These are phyloP conservation scores for Rubus idaeus DNA, from an alignment of 306 rosid species.

Conservation along the genomic window DNA sequence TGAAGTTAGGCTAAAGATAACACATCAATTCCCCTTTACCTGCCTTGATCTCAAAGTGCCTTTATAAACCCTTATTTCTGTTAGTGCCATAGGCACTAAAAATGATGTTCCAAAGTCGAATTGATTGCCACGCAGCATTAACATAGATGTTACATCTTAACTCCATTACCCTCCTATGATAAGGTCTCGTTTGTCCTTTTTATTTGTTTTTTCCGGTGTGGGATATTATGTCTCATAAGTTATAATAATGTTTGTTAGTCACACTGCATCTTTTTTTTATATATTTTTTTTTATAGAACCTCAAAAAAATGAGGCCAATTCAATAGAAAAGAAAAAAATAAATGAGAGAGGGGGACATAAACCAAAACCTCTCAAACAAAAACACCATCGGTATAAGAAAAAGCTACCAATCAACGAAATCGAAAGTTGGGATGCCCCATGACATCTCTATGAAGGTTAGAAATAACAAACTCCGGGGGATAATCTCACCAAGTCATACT, in stretches of 20 bases:
- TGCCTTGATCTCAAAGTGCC: conserved; percentile 35
- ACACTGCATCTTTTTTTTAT: too few relatives aligned
- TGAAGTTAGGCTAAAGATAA: conserved; percentile 20
- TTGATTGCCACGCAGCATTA: conserved; percentile 38
- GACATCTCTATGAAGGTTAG: too few relatives aligned
- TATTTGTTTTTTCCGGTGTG: background rate
- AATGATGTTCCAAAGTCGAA: conserved; percentile 41
- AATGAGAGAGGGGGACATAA: too few relatives aligned
- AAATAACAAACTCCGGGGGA: too few relatives aligned
- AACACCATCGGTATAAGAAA: too few relatives aligned
- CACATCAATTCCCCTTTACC: conserved; percentile 32
- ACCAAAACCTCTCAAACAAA: too few relatives aligned
- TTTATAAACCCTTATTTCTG: conserved; percentile 15
- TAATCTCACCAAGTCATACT: too few relatives aligned
- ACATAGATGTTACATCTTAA: conserved; percentile 31
- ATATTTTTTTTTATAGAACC: too few relatives aligned
- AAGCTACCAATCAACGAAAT: too few relatives aligned
- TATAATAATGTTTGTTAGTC: background rate
- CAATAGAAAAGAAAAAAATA: too few relatives aligned
- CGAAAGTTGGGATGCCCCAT: too few relatives aligned
- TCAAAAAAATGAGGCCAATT: too few relatives aligned
- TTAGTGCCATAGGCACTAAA: conserved; percentile 58
- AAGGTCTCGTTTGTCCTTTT: conserved; percentile 1
- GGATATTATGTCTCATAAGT: background rate
- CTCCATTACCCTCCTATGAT: conserved; percentile 28